These are phyloP conservation scores for Marchantia paleacea DNA, from an alignment of 225 moss, liverwort and hornwort species.

Conservation along the genomic window DNA sequence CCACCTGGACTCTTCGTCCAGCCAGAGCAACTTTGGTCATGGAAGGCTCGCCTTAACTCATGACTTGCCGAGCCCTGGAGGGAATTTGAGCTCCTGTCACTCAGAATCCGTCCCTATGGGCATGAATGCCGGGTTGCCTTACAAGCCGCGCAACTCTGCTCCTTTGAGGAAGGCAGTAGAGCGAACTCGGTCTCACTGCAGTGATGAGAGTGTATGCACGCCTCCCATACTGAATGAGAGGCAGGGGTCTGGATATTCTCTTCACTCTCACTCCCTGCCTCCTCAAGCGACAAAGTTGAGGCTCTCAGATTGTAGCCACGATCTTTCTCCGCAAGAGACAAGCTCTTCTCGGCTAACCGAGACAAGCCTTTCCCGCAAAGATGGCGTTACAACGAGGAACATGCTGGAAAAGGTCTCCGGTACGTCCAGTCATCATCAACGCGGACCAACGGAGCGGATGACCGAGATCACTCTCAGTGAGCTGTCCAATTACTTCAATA, in stretches of 20 bases:
- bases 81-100: slow-evolving; percentile 49
- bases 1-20: slow-evolving; percentile 54
- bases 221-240: slow-evolving; percentile 49
- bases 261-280: slow-evolving; percentile 43
- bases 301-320: slow-evolving; percentile 49
- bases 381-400: slow-evolving; percentile 52
- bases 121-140: slow-evolving; percentile 31
- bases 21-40: slow-evolving; percentile 50
- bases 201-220: slow-evolving; percentile 84
- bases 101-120: slow-evolving; percentile 45
- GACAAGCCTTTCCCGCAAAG: slow-evolving; percentile 45
- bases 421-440: slow-evolving; percentile 59
- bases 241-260: slow-evolving; percentile 39
- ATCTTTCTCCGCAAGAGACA: slow-evolving; percentile 54
- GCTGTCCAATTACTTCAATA: slow-evolving; percentile 90
- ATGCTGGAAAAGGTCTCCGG: slow-evolving; percentile 64
- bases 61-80: slow-evolving; percentile 46
- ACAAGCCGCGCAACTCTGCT: slow-evolving; percentile 45
- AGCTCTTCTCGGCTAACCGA: slow-evolving; percentile 44
- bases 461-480: slow-evolving; percentile 90
- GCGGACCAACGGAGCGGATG: slow-evolving; percentile 93
- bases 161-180: slow-evolving; percentile 48
- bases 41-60: slow-evolving; percentile 46
- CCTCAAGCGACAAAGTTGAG: slow-evolving; percentile 52
- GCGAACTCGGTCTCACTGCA: slow-evolving; percentile 65